Evolutionary conservation across 495 filamentous ascomycete species (phyloP).

Genomic region (Wilcoxina mikolae): DNA sequence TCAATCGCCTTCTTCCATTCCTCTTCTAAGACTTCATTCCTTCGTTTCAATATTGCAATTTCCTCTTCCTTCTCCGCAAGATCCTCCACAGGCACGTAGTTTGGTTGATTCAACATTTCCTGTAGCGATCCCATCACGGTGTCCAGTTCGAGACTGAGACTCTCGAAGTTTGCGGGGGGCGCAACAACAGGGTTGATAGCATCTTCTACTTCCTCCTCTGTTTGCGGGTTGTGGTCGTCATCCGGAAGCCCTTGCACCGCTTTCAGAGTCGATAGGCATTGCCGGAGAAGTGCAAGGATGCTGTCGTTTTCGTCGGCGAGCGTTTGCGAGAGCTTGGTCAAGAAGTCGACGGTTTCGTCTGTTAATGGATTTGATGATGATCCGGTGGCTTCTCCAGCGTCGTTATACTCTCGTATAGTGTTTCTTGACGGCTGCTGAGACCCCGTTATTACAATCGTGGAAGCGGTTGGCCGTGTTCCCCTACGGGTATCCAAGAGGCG

Average conservation of each 20-base stretch:
- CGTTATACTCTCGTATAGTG: constrained; percentile 36
- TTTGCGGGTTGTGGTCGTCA: constrained; percentile 25
- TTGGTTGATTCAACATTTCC: constrained; percentile 78
- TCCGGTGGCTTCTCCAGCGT: neutral
- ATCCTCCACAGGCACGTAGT: constrained; percentile 91
- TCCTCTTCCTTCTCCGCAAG: constrained; percentile 82
- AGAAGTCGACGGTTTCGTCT: constrained; percentile 79
- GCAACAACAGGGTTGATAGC: constrained; percentile 32
- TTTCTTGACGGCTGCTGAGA: constrained; percentile 17
- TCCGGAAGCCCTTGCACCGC: constrained; percentile 64
- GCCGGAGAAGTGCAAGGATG: constrained; percentile 55
- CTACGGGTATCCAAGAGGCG: constrained; percentile 43
- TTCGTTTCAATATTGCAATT: constrained; percentile 61
- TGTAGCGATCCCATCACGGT: constrained; percentile 61
- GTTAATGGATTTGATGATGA: constrained; percentile 33
- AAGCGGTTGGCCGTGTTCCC: constrained; percentile 36
- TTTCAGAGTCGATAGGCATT: constrained; percentile 54
- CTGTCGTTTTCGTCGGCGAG: constrained; percentile 90
- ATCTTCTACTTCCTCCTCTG: constrained; percentile 29
- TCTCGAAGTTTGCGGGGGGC: constrained; percentile 50
- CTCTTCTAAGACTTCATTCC: constrained; percentile 81
- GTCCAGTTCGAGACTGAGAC: constrained; percentile 57
- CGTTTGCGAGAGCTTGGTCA: constrained; percentile 73
- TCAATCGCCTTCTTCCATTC: constrained; percentile 78
- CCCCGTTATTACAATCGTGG: constrained; percentile 31